Percentiles rank a stretch among this genome's conserved stretches.
These are phyloP conservation scores for Hamamelis virginiana DNA, from an alignment of 164 flowering plant species.

Conservation along the genomic window DNA sequence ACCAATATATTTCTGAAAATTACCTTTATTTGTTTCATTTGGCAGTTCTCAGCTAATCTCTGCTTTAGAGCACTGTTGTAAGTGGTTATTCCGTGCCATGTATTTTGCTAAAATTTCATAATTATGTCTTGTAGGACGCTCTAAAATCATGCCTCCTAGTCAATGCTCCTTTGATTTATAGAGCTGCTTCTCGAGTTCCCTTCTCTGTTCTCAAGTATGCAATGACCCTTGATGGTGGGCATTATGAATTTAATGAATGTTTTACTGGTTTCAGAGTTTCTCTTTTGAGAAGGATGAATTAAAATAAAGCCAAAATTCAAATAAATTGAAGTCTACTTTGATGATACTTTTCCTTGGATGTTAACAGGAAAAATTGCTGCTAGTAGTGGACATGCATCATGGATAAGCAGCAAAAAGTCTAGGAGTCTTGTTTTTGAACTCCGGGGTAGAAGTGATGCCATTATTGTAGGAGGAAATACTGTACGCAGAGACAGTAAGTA, in stretches of 20 bases:
- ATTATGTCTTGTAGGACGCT: slow-evolving; percentile 62
- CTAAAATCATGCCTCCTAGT: slow-evolving; percentile 74
- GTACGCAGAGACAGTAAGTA: slow-evolving; percentile 83
- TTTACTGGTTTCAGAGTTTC: not conserved
- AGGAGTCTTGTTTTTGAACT: slow-evolving; percentile 77
- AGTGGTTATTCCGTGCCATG: not conserved
- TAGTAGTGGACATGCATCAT: slow-evolving; percentile 90
- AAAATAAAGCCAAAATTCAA: not conserved
- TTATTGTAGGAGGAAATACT: slow-evolving; percentile 96
- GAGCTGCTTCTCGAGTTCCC: slow-evolving; percentile 85
- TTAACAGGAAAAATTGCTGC: slow-evolving; percentile 89
- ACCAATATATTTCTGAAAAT: too few species aligned
- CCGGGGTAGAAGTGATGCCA: slow-evolving; percentile 91
- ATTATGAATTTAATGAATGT: slow-evolving; percentile 1
- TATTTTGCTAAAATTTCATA: slow-evolving; percentile 14
- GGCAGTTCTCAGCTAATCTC: not conserved
- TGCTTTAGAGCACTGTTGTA: not conserved
- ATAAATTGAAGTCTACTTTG: not conserved
- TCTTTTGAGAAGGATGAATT: not conserved
- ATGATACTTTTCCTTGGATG: slow-evolving; percentile 12
- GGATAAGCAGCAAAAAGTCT: slow-evolving; percentile 90
- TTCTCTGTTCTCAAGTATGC: slow-evolving; percentile 96
- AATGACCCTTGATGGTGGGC: slow-evolving; percentile 96
- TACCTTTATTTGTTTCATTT: too few species aligned
- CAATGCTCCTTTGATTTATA: slow-evolving; percentile 87